phyloP scores from a whole-genome alignment of 768 basidiomycete genomes.

The Pleurotus sapidus region DNA sequence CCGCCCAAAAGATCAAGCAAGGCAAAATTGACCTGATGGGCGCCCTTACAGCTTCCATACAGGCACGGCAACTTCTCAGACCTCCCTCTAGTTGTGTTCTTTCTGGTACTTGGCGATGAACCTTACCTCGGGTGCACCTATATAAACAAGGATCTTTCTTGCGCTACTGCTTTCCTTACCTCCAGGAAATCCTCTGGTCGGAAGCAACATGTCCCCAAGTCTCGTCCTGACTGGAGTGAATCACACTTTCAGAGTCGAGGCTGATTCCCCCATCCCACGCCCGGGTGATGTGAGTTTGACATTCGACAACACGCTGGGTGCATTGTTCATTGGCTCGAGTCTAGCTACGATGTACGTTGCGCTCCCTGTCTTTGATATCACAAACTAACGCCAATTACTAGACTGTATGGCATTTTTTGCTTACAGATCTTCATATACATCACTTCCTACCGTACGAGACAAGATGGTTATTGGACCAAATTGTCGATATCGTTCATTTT shows the following conservation, averaged over 20 bases:
- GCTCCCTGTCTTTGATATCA: background rate
- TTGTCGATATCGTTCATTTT: background rate
- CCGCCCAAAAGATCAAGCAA: no score
- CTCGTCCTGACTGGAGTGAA: no score
- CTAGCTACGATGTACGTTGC: background rate
- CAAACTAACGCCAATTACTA: background rate
- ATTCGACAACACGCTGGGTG: slow-evolving; percentile 9
- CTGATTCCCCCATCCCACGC: background rate
- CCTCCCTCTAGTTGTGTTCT: no score
- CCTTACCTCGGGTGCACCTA: no score
- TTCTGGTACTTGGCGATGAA: no score
- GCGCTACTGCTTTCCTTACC: no score
- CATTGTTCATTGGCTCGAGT: slow-evolving; percentile 6
- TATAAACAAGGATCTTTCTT: no score
- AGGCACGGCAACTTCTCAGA: no score
- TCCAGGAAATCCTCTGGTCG: no score
- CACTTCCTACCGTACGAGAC: background rate
- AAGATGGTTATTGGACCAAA: background rate
- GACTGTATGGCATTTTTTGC: slow-evolving; percentile 8
- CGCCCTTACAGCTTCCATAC: no score
- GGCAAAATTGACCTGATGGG: no score
- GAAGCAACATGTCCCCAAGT: no score
- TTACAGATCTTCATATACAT: slow-evolving; percentile 9
- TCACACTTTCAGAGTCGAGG: background rate
- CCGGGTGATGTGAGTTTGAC: background rate